A percentile compares a stretch with the other conserved stretches of the same genome.
Evolutionary conservation across 176 grass and related monocot species (phyloP).

Genomic region (Saccharum officinarum): DNA sequence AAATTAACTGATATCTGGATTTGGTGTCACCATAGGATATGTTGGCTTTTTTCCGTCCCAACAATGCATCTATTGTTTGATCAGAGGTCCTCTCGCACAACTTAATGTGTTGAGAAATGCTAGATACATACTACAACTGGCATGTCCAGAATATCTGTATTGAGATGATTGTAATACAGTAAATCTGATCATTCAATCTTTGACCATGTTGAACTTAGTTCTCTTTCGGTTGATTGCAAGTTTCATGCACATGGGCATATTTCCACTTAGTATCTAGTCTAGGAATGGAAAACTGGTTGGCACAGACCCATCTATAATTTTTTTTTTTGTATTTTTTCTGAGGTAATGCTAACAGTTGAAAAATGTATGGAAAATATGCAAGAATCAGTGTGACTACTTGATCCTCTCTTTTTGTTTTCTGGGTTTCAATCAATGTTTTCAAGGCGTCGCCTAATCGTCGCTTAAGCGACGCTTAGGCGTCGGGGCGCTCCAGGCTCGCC

Average conservation of each 20-base stretch:
- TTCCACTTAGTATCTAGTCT: not conserved
- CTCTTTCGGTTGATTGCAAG: not conserved
- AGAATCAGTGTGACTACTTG: not conserved
- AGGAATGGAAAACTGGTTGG: not conserved
- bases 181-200: not conserved
- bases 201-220: not conserved
- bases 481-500: too few species aligned
- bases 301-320: not conserved
- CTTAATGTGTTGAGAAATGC: not conserved
- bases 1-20: too few species aligned
- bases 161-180: not conserved
- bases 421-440: too few species aligned
- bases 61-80: not conserved
- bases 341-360: not conserved
- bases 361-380: not conserved
- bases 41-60: not conserved
- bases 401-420: not conserved
- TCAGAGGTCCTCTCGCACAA: not conserved
- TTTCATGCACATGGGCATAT: not conserved
- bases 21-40: not conserved
- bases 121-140: not conserved
- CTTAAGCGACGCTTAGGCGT: too few species aligned
- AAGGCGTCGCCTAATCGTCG: too few species aligned
- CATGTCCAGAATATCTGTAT: not conserved
- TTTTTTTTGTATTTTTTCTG: not conserved